Evolutionary conservation across 441 rosid genomes (phyloP).

Genomic region (Populus tomentosa): DNA sequence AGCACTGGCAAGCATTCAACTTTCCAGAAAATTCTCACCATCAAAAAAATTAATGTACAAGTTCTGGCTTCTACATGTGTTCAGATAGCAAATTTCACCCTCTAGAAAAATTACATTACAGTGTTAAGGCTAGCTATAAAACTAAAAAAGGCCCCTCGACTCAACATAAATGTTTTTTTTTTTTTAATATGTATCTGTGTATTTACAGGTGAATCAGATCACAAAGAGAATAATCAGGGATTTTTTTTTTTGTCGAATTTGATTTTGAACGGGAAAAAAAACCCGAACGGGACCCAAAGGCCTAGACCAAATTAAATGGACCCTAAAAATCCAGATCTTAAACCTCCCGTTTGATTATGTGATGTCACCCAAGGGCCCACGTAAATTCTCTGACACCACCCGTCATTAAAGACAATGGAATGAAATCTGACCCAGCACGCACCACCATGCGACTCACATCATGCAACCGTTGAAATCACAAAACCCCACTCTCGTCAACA

Average conservation of each 20-base stretch:
- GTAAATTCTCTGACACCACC: not conserved
- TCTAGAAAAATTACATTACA: not conserved
- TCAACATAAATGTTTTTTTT: too few relatives aligned
- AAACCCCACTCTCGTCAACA: not conserved
- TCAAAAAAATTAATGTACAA: not conserved
- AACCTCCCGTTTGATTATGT: slow-evolving; percentile 4
- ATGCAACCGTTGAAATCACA: not conserved
- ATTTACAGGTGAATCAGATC: too few relatives aligned
- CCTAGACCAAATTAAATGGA: not conserved
- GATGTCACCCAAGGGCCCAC: slow-evolving; percentile 3
- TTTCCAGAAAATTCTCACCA: not conserved
- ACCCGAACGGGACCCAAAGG: not conserved
- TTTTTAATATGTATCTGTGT: too few relatives aligned
- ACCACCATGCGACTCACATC: slow-evolving; percentile 2
- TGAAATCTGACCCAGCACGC: slow-evolving; percentile 11
- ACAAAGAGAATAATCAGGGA: too few relatives aligned
- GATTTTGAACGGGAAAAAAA: not conserved
- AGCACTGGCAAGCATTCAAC: not conserved
- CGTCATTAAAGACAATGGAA: not conserved
- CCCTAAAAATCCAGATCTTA: not conserved
- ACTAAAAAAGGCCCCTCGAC: not conserved
- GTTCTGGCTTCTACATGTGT: not conserved
- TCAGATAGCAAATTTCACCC: not conserved
- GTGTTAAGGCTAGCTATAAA: not conserved
- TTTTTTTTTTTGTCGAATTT: not conserved